Percentiles rank a stretch among this genome's conserved stretches.
These are phyloP conservation scores for Fomes fomentarius DNA, from an alignment of 1,284 basidiomycete genomes.

Conservation along the genomic window DNA sequence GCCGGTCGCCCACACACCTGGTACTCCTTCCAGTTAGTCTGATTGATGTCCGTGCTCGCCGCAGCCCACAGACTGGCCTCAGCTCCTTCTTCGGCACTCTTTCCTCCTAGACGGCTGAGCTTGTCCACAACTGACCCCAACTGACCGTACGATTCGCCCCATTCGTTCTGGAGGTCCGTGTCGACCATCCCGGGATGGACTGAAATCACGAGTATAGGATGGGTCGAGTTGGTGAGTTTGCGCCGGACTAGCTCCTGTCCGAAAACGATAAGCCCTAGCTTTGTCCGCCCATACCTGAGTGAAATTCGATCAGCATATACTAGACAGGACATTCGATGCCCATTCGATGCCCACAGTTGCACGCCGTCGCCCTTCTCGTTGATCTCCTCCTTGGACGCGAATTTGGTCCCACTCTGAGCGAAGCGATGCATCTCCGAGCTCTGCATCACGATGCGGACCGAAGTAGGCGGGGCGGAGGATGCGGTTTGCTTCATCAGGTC, in stretches of 20 bases:
- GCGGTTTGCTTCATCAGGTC: conserved; percentile 35
- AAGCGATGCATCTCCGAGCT: conserved; percentile 35
- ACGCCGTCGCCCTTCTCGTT: conserved; percentile 30
- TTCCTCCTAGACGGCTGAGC: conserved; percentile 25
- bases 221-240: conserved; percentile 21
- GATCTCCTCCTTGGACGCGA: conserved; percentile 36
- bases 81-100: conserved; percentile 35
- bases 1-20: conserved; percentile 23
- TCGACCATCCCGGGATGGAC: conserved; percentile 37
- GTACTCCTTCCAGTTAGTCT: conserved; percentile 34
- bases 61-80: conserved; percentile 38
- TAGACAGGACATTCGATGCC: too few relatives aligned
- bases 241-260: conserved; percentile 31
- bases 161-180: conserved; percentile 34
- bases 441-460: conserved; percentile 36
- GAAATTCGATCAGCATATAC: too few relatives aligned
- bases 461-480: conserved; percentile 24
- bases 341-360: conserved; percentile 29
- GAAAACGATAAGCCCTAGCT: conserved; percentile 33
- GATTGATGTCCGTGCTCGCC: conserved; percentile 32
- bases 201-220: conserved; percentile 31
- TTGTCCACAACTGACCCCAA: conserved; percentile 30
- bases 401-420: conserved; percentile 26
- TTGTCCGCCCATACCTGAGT: conserved; percentile 34
- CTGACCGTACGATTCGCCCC: conserved; percentile 32